Evolutionary conservation across 345 rosid genomes (phyloP).

Genomic region (Dovyalis caffra): DNA sequence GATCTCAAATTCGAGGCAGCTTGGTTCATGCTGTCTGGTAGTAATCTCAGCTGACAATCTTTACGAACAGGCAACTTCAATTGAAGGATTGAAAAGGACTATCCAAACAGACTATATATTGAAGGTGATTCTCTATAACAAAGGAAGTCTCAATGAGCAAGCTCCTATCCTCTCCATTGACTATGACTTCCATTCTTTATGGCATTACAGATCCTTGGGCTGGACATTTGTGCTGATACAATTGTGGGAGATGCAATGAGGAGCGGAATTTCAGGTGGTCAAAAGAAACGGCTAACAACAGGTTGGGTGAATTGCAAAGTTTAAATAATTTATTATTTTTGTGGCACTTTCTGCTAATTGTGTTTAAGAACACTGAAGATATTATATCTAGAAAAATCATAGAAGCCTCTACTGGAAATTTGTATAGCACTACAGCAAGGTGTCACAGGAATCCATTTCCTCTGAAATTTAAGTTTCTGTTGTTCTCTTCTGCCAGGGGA

Average conservation of each 20-base stretch:
- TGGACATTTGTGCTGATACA: conserved; percentile 64
- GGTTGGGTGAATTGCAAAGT: conserved; percentile 23
- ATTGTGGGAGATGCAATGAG: conserved; percentile 68
- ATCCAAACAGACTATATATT: conserved; percentile 57
- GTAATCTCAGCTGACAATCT: background rate
- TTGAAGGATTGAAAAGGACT: conserved; percentile 38
- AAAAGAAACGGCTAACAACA: conserved; percentile 49
- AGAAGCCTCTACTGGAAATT: background rate
- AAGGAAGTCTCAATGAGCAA: background rate
- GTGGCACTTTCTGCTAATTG: too few relatives aligned
- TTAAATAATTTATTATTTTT: too few relatives aligned
- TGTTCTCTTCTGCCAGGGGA: conserved; percentile 25
- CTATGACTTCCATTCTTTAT: background rate
- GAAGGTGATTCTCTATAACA: conserved; percentile 31
- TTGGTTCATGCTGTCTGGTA: background rate
- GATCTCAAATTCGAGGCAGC: too few relatives aligned
- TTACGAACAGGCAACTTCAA: conserved; percentile 42
- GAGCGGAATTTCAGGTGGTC: conserved; percentile 64
- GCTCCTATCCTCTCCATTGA: background rate
- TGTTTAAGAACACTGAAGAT: too few relatives aligned
- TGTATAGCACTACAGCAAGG: background rate
- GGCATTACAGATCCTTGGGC: conserved; percentile 54
- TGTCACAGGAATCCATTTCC: background rate
- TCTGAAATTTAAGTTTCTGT: too few relatives aligned
- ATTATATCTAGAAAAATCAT: too few relatives aligned